Evolutionary conservation across 306 rosid genomes (phyloP).

Genomic region (Lupinus albus): DNA sequence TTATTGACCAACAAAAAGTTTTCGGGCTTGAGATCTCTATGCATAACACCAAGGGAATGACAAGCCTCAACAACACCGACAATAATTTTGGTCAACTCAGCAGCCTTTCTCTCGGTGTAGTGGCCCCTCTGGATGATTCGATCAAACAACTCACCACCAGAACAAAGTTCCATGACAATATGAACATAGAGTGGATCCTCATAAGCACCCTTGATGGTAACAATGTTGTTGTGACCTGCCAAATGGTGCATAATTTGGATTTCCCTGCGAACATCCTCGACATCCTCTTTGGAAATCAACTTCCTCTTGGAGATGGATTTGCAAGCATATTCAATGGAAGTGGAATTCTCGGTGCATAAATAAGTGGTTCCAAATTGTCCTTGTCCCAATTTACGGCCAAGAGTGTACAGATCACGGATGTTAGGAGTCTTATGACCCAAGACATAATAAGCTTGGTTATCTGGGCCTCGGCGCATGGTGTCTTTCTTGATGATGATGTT

Average conservation of each 20-base stretch:
- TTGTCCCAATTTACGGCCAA: constrained; percentile 87
- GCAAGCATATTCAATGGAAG: constrained; percentile 74
- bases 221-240: constrained; percentile 90
- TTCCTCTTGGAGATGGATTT: constrained; percentile 93
- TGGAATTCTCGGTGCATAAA: constrained; percentile 65
- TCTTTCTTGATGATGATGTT: constrained; percentile 47
- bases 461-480: constrained; percentile 65
- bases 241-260: constrained; percentile 98
- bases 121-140: constrained; percentile 93
- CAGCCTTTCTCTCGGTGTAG: constrained; percentile 88
- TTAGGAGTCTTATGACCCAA: constrained; percentile 85
- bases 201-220: constrained; percentile 91
- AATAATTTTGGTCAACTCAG: constrained; percentile 82
- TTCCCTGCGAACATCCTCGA: constrained; percentile 89
- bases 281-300: constrained; percentile 86
- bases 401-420: constrained; percentile 79
- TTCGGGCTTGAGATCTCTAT: constrained; percentile 93
- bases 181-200: constrained; percentile 89
- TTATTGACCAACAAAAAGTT: constrained; percentile 88
- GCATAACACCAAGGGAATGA: constrained; percentile 96
- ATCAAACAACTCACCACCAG: constrained; percentile 91
- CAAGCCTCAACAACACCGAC: constrained; percentile 96
- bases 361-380: constrained; percentile 94
- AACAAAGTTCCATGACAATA: constrained; percentile 94
- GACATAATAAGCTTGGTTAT: constrained; percentile 78